phyloP scores from a whole-genome alignment of 371 early-diverging fungal genomes.

The Smittium mucronatum region DNA sequence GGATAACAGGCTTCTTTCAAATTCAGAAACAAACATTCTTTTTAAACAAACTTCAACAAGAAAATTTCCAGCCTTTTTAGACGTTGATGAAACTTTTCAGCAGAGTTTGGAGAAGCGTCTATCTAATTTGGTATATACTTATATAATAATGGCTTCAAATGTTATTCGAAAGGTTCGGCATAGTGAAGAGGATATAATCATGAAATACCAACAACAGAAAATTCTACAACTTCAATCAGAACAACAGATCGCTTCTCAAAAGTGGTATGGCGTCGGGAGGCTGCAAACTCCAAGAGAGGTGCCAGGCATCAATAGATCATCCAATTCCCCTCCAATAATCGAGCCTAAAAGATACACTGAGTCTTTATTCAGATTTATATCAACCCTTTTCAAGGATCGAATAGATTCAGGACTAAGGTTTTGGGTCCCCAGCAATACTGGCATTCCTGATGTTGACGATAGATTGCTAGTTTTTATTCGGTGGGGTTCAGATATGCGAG shows the following conservation, averaged over 20 bases:
- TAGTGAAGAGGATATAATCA: constrained; percentile 53
- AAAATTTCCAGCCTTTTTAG: not conserved
- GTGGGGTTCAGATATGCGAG: constrained; percentile 51
- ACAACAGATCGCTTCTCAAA: constrained; percentile 17
- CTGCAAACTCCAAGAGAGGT: constrained; percentile 21
- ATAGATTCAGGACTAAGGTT: constrained; percentile 62
- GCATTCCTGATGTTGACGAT: constrained; percentile 31
- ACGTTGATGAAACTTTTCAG: constrained; percentile 1
- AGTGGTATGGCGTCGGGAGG: constrained; percentile 19
- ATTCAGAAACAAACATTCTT: not conserved
- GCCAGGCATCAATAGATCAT: constrained; percentile 9
- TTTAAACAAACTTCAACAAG: not conserved
- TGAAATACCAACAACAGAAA: constrained; percentile 29
- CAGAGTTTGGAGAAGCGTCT: not conserved
- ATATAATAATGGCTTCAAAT: constrained; percentile 31
- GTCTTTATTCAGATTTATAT: constrained; percentile 49
- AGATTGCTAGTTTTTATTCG: constrained; percentile 55
- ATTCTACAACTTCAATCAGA: constrained; percentile 12
- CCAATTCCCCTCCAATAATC: not conserved
- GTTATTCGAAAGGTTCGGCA: constrained; percentile 50
- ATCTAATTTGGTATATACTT: constrained; percentile 1
- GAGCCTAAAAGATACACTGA: constrained; percentile 42
- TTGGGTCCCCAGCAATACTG: constrained; percentile 40
- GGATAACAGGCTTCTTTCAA: not conserved
- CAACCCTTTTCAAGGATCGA: constrained; percentile 52